phyloP scores from a whole-genome alignment of 2,329 filamentous ascomycete species.

The Hymenoscyphus infarciens region DNA sequence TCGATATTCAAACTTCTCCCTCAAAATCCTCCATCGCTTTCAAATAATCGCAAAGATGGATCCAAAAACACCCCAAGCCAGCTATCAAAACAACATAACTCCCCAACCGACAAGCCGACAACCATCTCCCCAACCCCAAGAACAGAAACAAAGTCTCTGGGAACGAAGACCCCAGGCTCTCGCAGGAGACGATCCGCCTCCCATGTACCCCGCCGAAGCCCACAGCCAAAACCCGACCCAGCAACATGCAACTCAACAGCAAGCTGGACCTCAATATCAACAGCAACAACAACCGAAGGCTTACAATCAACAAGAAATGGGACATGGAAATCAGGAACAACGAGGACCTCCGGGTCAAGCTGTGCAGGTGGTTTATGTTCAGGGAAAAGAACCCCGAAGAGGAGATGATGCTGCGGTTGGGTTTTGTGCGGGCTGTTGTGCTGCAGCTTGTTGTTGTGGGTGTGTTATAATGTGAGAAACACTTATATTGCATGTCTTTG shows the following conservation, averaged over 20 bases:
- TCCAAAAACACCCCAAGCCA: background rate
- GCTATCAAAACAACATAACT: background rate
- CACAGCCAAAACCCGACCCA: background rate
- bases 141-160: background rate
- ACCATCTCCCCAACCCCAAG: background rate
- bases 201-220: background rate
- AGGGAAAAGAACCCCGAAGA: background rate
- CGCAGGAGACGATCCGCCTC: background rate
- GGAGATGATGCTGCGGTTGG: background rate
- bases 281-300: background rate
- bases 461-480: background rate
- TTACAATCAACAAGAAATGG: background rate
- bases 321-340: background rate
- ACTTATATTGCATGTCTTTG: background rate
- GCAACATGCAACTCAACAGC: background rate
- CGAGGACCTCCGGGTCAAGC: background rate
- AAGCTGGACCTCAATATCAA: background rate
- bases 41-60: background rate
- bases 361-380: background rate
- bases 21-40: background rate
- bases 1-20: background rate
- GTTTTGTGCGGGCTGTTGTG: background rate
- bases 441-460: background rate
- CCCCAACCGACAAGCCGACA: background rate
- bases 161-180: conserved; percentile 5